phyloP scores from a whole-genome alignment of 306 rosid genomes.

The Pyrus bretschneideri region DNA sequence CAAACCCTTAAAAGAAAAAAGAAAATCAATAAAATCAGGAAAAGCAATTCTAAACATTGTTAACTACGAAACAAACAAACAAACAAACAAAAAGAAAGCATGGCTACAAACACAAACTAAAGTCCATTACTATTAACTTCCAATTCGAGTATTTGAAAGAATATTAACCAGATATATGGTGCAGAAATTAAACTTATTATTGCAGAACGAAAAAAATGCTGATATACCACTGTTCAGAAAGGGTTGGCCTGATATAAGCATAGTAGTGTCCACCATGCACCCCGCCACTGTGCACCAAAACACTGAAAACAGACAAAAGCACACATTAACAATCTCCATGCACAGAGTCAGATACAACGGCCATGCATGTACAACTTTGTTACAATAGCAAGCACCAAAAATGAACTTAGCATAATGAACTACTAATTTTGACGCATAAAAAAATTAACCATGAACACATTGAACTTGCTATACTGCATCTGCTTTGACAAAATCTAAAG shows the following conservation, averaged over 20 bases:
- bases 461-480: neutral
- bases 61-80: neutral
- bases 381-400: neutral
- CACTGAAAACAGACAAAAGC: conserved; percentile 44
- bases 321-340: neutral
- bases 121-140: neutral
- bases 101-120: neutral
- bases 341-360: neutral
- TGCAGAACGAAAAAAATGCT: neutral
- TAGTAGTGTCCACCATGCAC: conserved; percentile 96
- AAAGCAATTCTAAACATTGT: neutral
- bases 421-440: neutral
- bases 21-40: neutral
- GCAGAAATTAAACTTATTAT: neutral
- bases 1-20: neutral
- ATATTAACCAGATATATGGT: neutral
- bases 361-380: neutral
- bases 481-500: neutral
- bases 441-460: neutral
- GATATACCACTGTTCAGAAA: conserved; percentile 77
- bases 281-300: conserved; percentile 92
- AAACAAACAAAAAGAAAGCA: neutral
- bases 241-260: conserved; percentile 85
- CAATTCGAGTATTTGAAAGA: neutral
- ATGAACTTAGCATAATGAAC: neutral